These are phyloP conservation scores for Fusarium goolgardi DNA, from an alignment of 2,329 filamentous ascomycete species.

Conservation along the genomic window DNA sequence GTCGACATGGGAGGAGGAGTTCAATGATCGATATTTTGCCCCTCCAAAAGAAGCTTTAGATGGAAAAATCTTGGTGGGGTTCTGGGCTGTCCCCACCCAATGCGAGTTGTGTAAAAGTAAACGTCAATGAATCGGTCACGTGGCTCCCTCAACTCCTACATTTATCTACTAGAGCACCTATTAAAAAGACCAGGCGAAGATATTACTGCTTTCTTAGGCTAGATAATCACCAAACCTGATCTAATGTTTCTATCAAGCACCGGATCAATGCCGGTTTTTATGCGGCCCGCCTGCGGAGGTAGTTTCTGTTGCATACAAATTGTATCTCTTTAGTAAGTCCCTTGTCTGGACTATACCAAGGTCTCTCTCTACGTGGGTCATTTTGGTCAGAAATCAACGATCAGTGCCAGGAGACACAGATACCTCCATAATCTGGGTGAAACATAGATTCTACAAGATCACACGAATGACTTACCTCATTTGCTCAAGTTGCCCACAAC, in stretches of 20 bases:
- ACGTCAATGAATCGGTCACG: conserved; percentile 35
- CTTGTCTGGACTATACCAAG: no score
- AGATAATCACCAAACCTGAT: no score
- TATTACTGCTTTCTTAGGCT: no score
- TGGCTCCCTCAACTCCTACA: not conserved
- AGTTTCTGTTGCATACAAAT: no score
- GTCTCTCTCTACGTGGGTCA: no score
- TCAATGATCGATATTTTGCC: conserved; percentile 39
- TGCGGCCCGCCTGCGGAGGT: no score
- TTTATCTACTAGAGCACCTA: no score
- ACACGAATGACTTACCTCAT: not conserved
- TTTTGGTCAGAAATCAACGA: not conserved
- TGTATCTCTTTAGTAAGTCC: no score
- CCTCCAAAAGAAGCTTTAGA: conserved; percentile 42
- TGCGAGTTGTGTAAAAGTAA: conserved; percentile 35
- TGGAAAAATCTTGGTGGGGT: conserved; percentile 43
- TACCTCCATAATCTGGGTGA: not conserved
- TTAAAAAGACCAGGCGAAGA: no score
- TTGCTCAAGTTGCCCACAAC: not conserved
- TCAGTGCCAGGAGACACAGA: no score
- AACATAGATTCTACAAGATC: not conserved
- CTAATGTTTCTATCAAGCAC: no score
- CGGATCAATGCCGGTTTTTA: no score
- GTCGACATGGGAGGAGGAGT: conserved; percentile 5
- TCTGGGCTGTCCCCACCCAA: conserved; percentile 31